Base-by-base conservation (phyloP, 768 basidiomycete genomes). In the Asterophora parasitica region DNA sequence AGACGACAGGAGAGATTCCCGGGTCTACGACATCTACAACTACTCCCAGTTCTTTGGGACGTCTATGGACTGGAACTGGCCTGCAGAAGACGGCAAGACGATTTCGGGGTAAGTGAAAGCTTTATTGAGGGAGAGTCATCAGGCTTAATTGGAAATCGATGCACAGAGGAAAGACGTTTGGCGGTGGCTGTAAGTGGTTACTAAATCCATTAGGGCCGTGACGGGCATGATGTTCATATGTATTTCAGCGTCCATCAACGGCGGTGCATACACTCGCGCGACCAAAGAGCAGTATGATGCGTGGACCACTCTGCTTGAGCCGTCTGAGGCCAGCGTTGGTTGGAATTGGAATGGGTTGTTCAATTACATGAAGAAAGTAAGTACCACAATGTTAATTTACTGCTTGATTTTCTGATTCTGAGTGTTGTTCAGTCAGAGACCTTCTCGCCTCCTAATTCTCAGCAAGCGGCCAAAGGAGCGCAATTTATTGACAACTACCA, bases 401-500 rank as follows among this genome's bases (percentile, higher is more conserved):
- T n/a, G n/a, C n/a, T n/a, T n/a, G 17, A 2, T 20, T 33, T 28
- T n/a, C 6, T 26, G 11, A 44, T 9, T 36, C 44, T 27, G 52
- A 20, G 34, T 4, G 47, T 17, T 27, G 28, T 15, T 0, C 23
- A 77, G 76, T 70, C 75, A 0, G 75, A 78, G 56, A 55, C 63
- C 4, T 76, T 77, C 56, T 74, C 74, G 6, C 64, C 75, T 13
- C 76, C 76, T 2, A 76, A 75, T 46, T 44, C 56, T 8, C 64
- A 70, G 42, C 75, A 78, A 57, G 62, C 61, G 0, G 66, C 69
- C 3, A 76, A 73, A 54, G 76, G 76, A 1, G 74, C 75, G 1
- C 71, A 76, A 46, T 75, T 59, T 7, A 66, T 76, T 46, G 60
- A 64, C 1, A 64, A 65, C 4, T 80, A 76, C 53, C 79, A 82